Evolutionary conservation across 768 basidiomycete genomes (phyloP).

Genomic region (Hypholoma fasciculare): DNA sequence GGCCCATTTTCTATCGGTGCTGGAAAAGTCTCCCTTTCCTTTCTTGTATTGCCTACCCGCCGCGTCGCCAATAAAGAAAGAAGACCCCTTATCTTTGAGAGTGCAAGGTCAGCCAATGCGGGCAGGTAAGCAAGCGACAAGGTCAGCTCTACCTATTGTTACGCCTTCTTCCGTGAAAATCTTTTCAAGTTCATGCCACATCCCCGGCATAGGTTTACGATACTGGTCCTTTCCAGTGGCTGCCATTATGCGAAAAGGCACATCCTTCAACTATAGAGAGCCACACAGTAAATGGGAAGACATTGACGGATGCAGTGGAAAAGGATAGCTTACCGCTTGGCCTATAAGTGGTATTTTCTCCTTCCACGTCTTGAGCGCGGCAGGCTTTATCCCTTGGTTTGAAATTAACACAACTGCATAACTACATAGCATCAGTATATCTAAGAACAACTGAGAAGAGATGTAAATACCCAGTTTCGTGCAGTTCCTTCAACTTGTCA

Average conservation of each 20-base stretch:
- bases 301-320: not conserved
- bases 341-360: conserved; percentile 73
- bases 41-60: conserved; percentile 65
- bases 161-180: conserved; percentile 59
- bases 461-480: conserved; percentile 56
- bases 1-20: conserved; percentile 86
- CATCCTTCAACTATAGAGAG: conserved; percentile 54
- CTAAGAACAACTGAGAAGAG: not conserved
- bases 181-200: conserved; percentile 74
- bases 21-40: conserved; percentile 64
- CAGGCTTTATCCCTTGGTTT: conserved; percentile 67
- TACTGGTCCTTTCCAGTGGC: conserved; percentile 74
- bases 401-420: conserved; percentile 76
- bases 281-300: not conserved
- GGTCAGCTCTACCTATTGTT: conserved; percentile 55
- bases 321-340: conserved; percentile 43
- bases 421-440: conserved; percentile 30
- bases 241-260: conserved; percentile 80
- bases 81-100: conserved; percentile 54
- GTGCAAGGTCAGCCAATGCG: not conserved
- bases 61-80: conserved; percentile 89
- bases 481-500: conserved; percentile 56
- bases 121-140: not conserved
- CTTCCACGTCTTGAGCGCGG: conserved; percentile 65
- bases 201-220: conserved; percentile 86